phyloP scores from a whole-genome alignment of 352 stramenopile species.

The Globisporangium camurandrum region DNA sequence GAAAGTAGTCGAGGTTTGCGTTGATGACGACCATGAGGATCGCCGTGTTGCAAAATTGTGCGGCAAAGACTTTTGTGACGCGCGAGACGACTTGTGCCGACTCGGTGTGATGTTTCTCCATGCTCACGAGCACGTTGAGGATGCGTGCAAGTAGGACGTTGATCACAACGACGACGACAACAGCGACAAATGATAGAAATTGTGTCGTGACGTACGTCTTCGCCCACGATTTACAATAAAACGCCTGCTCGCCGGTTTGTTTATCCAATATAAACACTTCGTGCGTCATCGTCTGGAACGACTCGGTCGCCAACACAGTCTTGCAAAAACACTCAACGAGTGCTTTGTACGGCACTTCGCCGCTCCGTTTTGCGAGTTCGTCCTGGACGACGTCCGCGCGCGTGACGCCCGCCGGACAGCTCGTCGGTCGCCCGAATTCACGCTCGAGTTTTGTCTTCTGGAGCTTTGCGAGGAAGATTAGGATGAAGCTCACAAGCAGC shows the following conservation, averaged over 20 bases:
- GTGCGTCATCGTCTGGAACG: conserved; percentile 52
- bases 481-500: conserved; percentile 63
- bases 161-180: conserved; percentile 65
- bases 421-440: conserved; percentile 57
- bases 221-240: conserved; percentile 66
- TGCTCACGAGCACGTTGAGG: conserved; percentile 53
- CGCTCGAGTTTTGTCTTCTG: conserved; percentile 66
- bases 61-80: conserved; percentile 71
- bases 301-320: conserved; percentile 35
- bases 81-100: conserved; percentile 63
- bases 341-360: conserved; percentile 52
- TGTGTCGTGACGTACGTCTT: conserved; percentile 65
- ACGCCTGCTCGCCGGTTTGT: conserved; percentile 18
- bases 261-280: conserved; percentile 41
- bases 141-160: conserved; percentile 62
- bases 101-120: conserved; percentile 78
- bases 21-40: conserved; percentile 75
- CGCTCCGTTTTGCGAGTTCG: conserved; percentile 44
- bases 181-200: conserved; percentile 44
- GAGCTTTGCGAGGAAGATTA: conserved; percentile 68
- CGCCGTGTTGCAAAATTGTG: conserved; percentile 80
- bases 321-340: conserved; percentile 82
- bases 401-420: conserved; percentile 42
- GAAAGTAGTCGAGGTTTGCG: conserved; percentile 69
- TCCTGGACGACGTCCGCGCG: conserved; percentile 67